Conservation (phyloP, 148 eudicot genomes). For the Camellia japonica region DNA sequence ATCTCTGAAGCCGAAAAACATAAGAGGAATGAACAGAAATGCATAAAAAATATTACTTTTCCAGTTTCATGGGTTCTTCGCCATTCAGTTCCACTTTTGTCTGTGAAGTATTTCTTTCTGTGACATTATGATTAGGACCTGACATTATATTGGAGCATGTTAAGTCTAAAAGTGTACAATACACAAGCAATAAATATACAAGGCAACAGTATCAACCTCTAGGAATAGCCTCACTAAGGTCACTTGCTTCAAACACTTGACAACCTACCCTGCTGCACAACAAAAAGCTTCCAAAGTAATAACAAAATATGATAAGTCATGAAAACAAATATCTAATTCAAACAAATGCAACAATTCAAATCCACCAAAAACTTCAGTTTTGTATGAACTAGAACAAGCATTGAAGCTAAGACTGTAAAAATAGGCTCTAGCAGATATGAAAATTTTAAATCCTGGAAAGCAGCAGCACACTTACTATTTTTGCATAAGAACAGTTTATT, state of each 20-base stretch:
- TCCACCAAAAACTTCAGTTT: neutral
- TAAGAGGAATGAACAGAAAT: neutral
- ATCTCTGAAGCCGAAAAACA: slow-evolving; percentile 1
- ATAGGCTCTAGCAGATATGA: too few species aligned
- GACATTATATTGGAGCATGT: slow-evolving; percentile 19
- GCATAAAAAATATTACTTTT: slow-evolving; percentile 31
- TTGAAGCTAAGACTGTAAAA: neutral
- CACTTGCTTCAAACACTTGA: slow-evolving; percentile 35
- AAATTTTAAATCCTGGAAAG: too few species aligned
- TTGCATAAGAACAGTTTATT: too few species aligned
- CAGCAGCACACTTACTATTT: too few species aligned
- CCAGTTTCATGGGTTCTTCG: slow-evolving; percentile 29
- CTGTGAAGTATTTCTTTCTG: slow-evolving; percentile 26
- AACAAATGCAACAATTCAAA: neutral
- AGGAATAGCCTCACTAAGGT: slow-evolving; percentile 26
- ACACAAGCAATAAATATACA: neutral
- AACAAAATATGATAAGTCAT: neutral
- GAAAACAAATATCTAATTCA: neutral
- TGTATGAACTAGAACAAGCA: neutral
- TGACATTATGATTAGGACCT: slow-evolving; percentile 36
- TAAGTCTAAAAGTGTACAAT: neutral
- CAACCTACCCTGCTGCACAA: slow-evolving; percentile 24
- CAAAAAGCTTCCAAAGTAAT: slow-evolving; percentile 24
- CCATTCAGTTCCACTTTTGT: slow-evolving; percentile 24
- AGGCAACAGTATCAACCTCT: slow-evolving; percentile 32